Percentiles rank a stretch among this genome's conserved stretches.
Evolutionary conservation across 495 filamentous ascomycete genomes (phyloP).

Genomic region (Penicillium coffeae): DNA sequence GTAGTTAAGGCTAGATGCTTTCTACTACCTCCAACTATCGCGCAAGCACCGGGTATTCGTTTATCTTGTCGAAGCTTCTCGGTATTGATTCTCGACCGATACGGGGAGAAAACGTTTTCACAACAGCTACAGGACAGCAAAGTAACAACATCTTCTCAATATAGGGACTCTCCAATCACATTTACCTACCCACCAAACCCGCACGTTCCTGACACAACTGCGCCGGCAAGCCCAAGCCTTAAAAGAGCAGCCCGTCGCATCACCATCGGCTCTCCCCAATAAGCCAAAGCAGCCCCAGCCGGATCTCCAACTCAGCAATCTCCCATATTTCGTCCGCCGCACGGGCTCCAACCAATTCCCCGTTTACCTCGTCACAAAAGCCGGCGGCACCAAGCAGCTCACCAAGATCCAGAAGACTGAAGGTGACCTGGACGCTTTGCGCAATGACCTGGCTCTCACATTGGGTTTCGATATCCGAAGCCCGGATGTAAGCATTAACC

Average conservation of each 20-base stretch:
- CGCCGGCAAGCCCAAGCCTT: conserved; percentile 37
- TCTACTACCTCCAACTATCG: too few relatives aligned
- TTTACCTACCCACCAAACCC: conserved; percentile 28
- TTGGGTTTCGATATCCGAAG: conserved; percentile 41
- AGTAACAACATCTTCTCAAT: conserved; percentile 2
- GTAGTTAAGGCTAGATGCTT: too few relatives aligned
- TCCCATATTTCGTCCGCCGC: conserved; percentile 70
- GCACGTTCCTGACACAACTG: conserved; percentile 42
- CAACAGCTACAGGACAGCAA: background rate
- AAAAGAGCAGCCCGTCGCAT: conserved; percentile 28
- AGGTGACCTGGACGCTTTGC: conserved; percentile 60
- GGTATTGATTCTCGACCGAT: background rate
- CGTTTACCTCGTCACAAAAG: conserved; percentile 72
- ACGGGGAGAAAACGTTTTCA: background rate
- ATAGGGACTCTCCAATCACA: conserved; percentile 1
- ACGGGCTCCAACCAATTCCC: conserved; percentile 68
- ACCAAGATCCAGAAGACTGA: conserved; percentile 76
- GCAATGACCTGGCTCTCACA: conserved; percentile 44
- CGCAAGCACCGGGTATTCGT: background rate
- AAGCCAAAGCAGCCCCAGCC: conserved; percentile 14
- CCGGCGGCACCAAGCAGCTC: conserved; percentile 70
- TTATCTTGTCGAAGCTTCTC: background rate
- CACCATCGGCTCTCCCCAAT: conserved; percentile 27
- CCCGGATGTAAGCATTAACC: conserved; percentile 52
- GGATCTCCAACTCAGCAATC: conserved; percentile 35